A percentile compares a stretch with the other conserved stretches of the same genome.
Conservation (phyloP, 1,284 basidiomycete species). For the Austropuccinia psidii region DNA sequence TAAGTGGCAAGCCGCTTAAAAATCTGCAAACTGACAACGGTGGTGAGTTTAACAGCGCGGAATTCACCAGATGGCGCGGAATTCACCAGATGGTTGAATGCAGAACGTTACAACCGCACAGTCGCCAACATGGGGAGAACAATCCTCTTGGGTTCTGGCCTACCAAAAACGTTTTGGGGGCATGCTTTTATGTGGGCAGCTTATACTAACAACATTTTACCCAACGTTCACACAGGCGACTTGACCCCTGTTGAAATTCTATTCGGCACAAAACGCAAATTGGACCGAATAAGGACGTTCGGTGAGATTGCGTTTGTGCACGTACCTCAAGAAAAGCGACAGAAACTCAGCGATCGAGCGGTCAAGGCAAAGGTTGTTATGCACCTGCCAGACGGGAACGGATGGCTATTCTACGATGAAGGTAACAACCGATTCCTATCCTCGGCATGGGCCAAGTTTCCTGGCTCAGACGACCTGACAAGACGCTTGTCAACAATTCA, state of each 20-base stretch:
- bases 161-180: slow-evolving; percentile 6
- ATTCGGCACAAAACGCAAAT: neutral
- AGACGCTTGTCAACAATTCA: no score
- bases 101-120: slow-evolving; percentile 7
- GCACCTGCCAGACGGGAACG: neutral
- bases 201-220: neutral
- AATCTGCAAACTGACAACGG: slow-evolving; percentile 5
- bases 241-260: neutral
- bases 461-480: no score
- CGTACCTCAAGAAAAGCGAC: neutral
- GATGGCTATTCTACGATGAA: slow-evolving; percentile 8
- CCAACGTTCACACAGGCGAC: slow-evolving; percentile 3
- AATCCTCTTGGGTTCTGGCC: neutral
- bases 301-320: slow-evolving; percentile 22
- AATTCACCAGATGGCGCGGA: neutral
- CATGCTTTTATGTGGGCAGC: neutral
- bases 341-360: neutral
- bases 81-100: slow-evolving; percentile 5
- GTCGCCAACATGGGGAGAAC: slow-evolving; percentile 20
- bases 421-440: no score
- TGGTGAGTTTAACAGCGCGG: neutral
- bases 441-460: no score
- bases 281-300: slow-evolving; percentile 1
- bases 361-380: neutral
- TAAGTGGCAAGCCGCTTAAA: neutral